Percentiles rank a stretch among this genome's conserved stretches.
These are phyloP conservation scores for Calonectria fujianensis DNA, from an alignment of 2,329 filamentous ascomycete genomes.

Conservation along the genomic window DNA sequence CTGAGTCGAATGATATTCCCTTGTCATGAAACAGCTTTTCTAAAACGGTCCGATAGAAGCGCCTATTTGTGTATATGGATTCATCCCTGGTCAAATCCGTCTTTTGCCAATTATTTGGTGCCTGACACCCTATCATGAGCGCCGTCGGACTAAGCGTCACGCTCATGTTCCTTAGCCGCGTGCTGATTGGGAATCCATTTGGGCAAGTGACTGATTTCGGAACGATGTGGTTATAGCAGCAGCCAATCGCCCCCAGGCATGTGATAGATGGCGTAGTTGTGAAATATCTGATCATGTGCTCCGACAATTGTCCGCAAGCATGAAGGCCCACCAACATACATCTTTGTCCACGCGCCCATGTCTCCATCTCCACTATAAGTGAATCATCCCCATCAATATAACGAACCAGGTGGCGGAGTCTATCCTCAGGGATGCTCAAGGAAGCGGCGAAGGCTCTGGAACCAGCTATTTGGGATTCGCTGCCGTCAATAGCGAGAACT, in stretches of 20 bases:
- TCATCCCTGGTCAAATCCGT: constrained; percentile 36
- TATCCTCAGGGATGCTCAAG: constrained; percentile 48
- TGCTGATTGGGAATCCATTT: constrained; percentile 62
- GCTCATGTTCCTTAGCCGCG: constrained; percentile 47
- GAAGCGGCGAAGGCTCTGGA: constrained; percentile 51
- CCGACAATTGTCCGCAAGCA: constrained; percentile 58
- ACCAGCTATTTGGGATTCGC: constrained; percentile 55
- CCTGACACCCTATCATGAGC: constrained; percentile 59
- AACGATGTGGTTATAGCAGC: constrained; percentile 60
- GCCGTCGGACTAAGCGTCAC: constrained; percentile 57
- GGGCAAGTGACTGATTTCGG: constrained; percentile 60
- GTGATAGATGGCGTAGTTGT: constrained; percentile 46
- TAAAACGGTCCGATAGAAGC: constrained; percentile 54
- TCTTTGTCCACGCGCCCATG: constrained; percentile 53
- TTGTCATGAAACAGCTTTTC: constrained; percentile 56
- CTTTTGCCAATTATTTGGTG: constrained; percentile 58
- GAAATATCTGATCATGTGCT: constrained; percentile 59
- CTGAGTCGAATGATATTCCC: constrained; percentile 36
- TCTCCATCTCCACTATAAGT: constrained; percentile 49
- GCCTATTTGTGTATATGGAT: constrained; percentile 53
- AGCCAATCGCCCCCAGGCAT: constrained; percentile 55
- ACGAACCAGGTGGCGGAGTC: constrained; percentile 51
- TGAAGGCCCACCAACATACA: constrained; percentile 60
- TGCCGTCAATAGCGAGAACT: constrained; percentile 58
- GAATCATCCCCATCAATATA: constrained; percentile 55